These are phyloP conservation scores for Cyclaneusma minus DNA, from an alignment of 2,329 filamentous ascomycete species.

Conservation along the genomic window DNA sequence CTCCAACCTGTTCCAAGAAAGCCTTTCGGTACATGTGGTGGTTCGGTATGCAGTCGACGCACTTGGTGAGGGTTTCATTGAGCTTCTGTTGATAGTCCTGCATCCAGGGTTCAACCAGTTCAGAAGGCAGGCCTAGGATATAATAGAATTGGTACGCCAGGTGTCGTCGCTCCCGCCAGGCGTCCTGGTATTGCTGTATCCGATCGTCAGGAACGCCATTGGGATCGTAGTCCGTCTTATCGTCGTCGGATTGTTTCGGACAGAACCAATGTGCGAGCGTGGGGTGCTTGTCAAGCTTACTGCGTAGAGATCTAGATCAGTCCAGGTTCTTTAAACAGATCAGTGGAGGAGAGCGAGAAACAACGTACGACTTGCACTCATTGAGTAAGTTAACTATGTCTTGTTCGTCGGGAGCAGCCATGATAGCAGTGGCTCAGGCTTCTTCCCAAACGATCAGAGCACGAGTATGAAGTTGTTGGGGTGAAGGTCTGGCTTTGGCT, in stretches of 20 bases:
- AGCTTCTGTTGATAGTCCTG: slow-evolving; percentile 41
- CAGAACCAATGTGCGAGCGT: slow-evolving; percentile 48
- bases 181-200: slow-evolving; percentile 38
- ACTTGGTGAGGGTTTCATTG: slow-evolving; percentile 42
- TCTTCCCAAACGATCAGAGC: no score
- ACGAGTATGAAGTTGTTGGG: no score
- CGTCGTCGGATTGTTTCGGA: slow-evolving; percentile 45
- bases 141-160: slow-evolving; percentile 53
- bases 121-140: slow-evolving; percentile 50
- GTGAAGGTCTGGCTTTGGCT: no score
- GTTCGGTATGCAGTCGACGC: slow-evolving; percentile 55
- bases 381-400: no score
- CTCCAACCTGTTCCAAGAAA: slow-evolving; percentile 45
- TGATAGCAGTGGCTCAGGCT: no score
- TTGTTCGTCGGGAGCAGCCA: no score
- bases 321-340: no score
- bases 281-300: slow-evolving; percentile 16
- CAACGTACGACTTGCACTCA: background rate
- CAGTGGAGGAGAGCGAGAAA: no score
- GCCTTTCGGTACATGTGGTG: slow-evolving; percentile 56
- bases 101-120: slow-evolving; percentile 42
- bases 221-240: slow-evolving; percentile 45
- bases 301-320: slow-evolving; percentile 4
- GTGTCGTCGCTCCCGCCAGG: slow-evolving; percentile 37
- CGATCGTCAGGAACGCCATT: slow-evolving; percentile 26